phyloP scores from a whole-genome alignment of 2,329 filamentous ascomycete species.

The Biscogniauxia marginata region DNA sequence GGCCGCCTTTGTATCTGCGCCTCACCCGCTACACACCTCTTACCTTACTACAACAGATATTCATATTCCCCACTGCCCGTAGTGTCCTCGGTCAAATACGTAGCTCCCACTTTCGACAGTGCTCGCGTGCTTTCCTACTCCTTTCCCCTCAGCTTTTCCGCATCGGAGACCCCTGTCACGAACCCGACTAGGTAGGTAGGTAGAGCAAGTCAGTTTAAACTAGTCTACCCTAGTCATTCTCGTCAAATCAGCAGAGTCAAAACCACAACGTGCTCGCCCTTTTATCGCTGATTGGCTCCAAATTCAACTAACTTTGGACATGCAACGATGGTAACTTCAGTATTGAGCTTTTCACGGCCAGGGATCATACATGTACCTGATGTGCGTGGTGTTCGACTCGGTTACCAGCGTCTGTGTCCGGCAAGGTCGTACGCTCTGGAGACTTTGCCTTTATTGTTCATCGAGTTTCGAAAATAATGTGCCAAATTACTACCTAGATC shows the following conservation, averaged over 20 bases:
- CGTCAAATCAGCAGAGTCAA: conserved; percentile 15
- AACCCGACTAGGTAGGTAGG: too few relatives aligned
- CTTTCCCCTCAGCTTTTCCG: background rate
- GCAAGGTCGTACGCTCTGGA: too few relatives aligned
- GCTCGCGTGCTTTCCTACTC: background rate
- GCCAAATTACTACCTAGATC: too few relatives aligned
- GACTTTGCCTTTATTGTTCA: too few relatives aligned
- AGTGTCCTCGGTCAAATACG: background rate
- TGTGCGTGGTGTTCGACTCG: background rate
- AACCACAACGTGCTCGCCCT: conserved; percentile 15
- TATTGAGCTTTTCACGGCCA: background rate
- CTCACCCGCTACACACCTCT: too few relatives aligned
- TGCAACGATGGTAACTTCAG: background rate
- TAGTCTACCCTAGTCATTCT: conserved; percentile 4
- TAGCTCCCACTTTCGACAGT: background rate
- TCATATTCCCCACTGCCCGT: too few relatives aligned
- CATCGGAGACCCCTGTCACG: background rate
- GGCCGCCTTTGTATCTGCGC: too few relatives aligned
- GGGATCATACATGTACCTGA: too few relatives aligned
- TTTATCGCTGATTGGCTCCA: conserved; percentile 11
- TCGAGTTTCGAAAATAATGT: too few relatives aligned
- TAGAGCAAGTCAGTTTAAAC: conserved; percentile 8
- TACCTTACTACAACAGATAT: too few relatives aligned
- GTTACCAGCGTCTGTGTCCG: background rate
- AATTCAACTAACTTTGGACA: background rate